phyloP scores from a whole-genome alignment of 371 early-diverging fungal species.

The Mucor lusitanicus region DNA sequence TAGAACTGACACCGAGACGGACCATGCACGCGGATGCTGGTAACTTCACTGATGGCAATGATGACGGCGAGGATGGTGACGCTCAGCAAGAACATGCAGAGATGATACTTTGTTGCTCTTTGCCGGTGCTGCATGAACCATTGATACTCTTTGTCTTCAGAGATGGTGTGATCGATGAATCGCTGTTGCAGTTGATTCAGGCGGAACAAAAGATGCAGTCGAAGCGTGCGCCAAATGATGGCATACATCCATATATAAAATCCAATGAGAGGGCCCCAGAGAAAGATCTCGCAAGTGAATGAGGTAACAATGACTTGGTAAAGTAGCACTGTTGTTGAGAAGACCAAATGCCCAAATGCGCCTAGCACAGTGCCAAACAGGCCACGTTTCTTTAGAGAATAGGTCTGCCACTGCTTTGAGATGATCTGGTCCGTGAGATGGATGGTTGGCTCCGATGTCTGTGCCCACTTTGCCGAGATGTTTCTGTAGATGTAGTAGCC shows the following conservation, averaged over 20 bases:
- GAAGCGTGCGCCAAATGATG: conserved; percentile 13
- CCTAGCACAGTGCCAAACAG: conserved; percentile 10
- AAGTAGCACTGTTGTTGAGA: neutral
- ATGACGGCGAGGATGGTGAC: neutral
- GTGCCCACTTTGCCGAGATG: neutral
- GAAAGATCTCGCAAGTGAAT: conserved; percentile 15
- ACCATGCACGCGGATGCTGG: neutral
- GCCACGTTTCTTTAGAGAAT: conserved; percentile 16
- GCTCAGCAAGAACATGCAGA: neutral
- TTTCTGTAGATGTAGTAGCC: conserved; percentile 7
- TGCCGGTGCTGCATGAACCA: conserved; percentile 3
- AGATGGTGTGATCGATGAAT: neutral
- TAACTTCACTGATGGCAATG: neutral
- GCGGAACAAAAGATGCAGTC: conserved; percentile 12
- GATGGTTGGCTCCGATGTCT: neutral
- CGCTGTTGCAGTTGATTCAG: conserved; percentile 9
- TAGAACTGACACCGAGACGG: neutral
- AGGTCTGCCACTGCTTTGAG: conserved; percentile 16
- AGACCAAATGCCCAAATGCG: conserved; percentile 12
- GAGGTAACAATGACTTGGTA: conserved; percentile 5
- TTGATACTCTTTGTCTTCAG: neutral
- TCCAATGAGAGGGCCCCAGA: conserved; percentile 16
- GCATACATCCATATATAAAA: conserved; percentile 20
- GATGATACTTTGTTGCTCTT: neutral
- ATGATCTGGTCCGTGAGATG: neutral